Evolutionary conservation across 2,329 filamentous ascomycete genomes (phyloP).

Genomic region (Hymenoscyphus fraxineus): DNA sequence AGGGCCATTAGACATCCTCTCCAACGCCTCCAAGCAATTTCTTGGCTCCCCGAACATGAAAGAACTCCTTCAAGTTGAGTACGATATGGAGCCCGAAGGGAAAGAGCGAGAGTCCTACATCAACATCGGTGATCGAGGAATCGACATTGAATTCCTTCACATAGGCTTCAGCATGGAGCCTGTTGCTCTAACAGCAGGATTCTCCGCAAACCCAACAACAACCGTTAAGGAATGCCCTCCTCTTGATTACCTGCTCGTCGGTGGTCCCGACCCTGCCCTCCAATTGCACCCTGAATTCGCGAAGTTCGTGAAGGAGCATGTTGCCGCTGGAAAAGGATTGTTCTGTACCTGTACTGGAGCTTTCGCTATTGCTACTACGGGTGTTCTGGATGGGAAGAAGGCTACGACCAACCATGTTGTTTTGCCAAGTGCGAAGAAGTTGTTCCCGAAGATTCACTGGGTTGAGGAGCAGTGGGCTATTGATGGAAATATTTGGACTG

Average conservation of each 20-base stretch:
- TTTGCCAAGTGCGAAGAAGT: slow-evolving; percentile 32
- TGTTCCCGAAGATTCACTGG: slow-evolving; percentile 43
- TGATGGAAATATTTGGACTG: slow-evolving; percentile 42
- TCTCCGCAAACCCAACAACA: slow-evolving; percentile 20
- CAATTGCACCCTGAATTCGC: slow-evolving; percentile 32
- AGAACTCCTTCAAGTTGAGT: background rate
- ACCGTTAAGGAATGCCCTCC: slow-evolving; percentile 37
- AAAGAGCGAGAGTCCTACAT: background rate
- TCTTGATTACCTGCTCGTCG: slow-evolving; percentile 38
- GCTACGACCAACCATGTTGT: slow-evolving; percentile 42
- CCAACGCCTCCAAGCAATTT: slow-evolving; percentile 14
- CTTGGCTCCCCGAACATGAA: background rate
- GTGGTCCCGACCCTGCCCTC: slow-evolving; percentile 31
- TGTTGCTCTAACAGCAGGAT: slow-evolving; percentile 16
- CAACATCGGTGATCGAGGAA: slow-evolving; percentile 15
- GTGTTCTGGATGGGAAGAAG: slow-evolving; percentile 40
- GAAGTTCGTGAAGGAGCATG: slow-evolving; percentile 37
- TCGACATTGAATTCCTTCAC: slow-evolving; percentile 28
- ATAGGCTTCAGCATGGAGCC: slow-evolving; percentile 27
- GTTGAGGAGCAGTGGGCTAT: slow-evolving; percentile 42
- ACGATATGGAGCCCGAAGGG: slow-evolving; percentile 5
- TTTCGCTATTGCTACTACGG: slow-evolving; percentile 33
- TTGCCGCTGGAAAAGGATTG: slow-evolving; percentile 36
- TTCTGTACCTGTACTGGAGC: slow-evolving; percentile 41
- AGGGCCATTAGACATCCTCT: slow-evolving; percentile 29